Percentiles rank a stretch among this genome's conserved stretches.
Conservation (phyloP, 108 stramenopile genomes). For the Pseudonitzschia multistriata region DNA sequence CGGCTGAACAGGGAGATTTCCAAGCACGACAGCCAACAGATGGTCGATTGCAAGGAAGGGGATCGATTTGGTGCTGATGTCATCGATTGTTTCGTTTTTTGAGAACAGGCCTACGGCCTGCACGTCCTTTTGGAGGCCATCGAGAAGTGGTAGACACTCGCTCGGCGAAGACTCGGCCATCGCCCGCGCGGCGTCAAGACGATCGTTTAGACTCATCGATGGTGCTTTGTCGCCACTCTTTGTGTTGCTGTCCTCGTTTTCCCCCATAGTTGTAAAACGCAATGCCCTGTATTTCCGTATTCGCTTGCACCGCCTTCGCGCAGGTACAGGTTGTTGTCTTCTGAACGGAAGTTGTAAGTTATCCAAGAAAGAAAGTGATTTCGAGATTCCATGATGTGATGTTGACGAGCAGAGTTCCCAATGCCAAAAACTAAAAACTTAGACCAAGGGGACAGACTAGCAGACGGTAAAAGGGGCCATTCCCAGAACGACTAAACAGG, state of each 20-base stretch:
- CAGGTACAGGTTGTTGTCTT: too few relatives aligned
- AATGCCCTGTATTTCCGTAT: too few relatives aligned
- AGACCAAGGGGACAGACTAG: too few relatives aligned
- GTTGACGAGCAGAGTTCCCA: too few relatives aligned
- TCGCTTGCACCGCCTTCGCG: too few relatives aligned
- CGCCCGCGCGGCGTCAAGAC: not conserved
- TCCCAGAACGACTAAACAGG: too few relatives aligned
- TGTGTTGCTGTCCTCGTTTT: not conserved
- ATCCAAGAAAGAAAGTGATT: too few relatives aligned
- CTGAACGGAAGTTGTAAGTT: too few relatives aligned
- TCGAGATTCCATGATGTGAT: too few relatives aligned
- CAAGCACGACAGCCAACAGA: conserved; percentile 57
- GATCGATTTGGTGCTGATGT: conserved; percentile 63
- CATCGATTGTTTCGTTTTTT: conserved; percentile 64
- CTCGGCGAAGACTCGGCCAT: conserved; percentile 24
- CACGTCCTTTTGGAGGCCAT: conserved; percentile 41
- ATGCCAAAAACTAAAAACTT: too few relatives aligned
- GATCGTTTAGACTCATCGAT: not conserved
- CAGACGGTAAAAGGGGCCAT: too few relatives aligned
- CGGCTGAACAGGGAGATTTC: conserved; percentile 41
- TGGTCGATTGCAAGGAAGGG: conserved; percentile 62
- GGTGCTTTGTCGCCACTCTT: not conserved
- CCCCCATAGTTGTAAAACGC: not conserved
- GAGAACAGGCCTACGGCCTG: conserved; percentile 51
- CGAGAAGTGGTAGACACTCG: conserved; percentile 30